Evolutionary conservation across 768 basidiomycete genomes (phyloP).

Genomic region (Pleurotus tuoliensis): DNA sequence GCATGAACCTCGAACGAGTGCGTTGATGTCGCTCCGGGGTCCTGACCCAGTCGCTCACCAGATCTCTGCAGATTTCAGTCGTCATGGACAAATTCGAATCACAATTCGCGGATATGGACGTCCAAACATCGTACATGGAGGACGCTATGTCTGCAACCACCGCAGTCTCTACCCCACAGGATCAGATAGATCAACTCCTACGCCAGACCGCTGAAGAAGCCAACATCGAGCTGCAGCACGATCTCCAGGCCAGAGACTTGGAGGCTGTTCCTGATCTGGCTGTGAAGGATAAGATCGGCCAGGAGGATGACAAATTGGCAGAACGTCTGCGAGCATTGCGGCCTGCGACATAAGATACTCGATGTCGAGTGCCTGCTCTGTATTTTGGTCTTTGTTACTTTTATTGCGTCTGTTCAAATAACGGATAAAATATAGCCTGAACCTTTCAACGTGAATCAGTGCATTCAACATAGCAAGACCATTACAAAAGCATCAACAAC

Average conservation of each 20-base stretch:
- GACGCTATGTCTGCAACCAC: conserved; percentile 93
- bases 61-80: conserved; percentile 71
- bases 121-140: conserved; percentile 98
- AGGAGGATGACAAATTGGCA: conserved; percentile 80
- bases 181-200: conserved; percentile 91
- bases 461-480: neutral
- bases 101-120: conserved; percentile 95
- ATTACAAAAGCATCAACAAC: neutral
- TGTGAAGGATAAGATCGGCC: conserved; percentile 50
- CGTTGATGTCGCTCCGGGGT: conserved; percentile 20
- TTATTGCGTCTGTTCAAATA: neutral
- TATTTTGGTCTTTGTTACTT: neutral
- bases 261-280: conserved; percentile 54
- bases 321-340: conserved; percentile 86
- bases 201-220: conserved; percentile 96
- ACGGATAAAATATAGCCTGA: neutral
- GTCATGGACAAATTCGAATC: conserved; percentile 99
- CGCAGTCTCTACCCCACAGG: conserved; percentile 91
- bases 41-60: neutral
- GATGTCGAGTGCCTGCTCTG: conserved; percentile 3
- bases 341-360: conserved; percentile 53
- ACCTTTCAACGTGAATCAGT: too few species aligned
- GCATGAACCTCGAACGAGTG: conserved; percentile 97
- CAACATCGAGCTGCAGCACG: conserved; percentile 92
- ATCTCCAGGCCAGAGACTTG: conserved; percentile 66